phyloP scores from a whole-genome alignment of 2,329 filamentous ascomycete species.

The Penicillium sp. region DNA sequence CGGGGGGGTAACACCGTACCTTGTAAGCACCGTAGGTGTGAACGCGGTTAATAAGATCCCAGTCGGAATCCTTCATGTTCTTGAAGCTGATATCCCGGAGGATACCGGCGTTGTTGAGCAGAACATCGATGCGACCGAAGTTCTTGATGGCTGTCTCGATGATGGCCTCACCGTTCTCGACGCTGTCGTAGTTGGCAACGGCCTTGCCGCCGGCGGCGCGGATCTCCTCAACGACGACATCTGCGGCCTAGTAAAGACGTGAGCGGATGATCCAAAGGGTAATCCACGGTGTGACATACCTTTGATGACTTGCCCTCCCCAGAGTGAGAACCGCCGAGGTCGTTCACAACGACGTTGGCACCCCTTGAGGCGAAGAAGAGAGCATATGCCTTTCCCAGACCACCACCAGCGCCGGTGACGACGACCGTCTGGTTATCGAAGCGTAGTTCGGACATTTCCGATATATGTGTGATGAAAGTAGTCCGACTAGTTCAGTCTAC shows the following conservation, averaged over 20 bases:
- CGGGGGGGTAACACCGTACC: slow-evolving; percentile 40
- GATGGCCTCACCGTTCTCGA: slow-evolving; percentile 88
- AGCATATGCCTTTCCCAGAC: slow-evolving; percentile 81
- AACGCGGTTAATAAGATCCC: slow-evolving; percentile 92
- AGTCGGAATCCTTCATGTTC: slow-evolving; percentile 97
- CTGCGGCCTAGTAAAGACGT: slow-evolving; percentile 63
- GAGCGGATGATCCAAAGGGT: slow-evolving; percentile 35
- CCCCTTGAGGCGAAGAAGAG: slow-evolving; percentile 90
- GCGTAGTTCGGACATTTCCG: slow-evolving; percentile 71
- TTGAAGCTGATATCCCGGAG: slow-evolving; percentile 95
- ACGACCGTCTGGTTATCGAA: slow-evolving; percentile 91
- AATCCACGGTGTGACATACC: slow-evolving; percentile 56
- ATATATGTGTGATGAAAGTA: slow-evolving; percentile 23
- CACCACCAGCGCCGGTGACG: slow-evolving; percentile 84
- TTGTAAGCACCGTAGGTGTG: slow-evolving; percentile 96
- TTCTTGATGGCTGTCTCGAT: slow-evolving; percentile 68
- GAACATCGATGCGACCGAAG: slow-evolving; percentile 78
- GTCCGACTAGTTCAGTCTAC: slow-evolving; percentile 26
- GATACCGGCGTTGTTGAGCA: slow-evolving; percentile 98
- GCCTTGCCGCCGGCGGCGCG: slow-evolving; percentile 90
- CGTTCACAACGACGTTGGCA: slow-evolving; percentile 95
- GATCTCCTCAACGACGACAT: slow-evolving; percentile 57
- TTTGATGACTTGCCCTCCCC: slow-evolving; percentile 87
- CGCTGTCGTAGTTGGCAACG: slow-evolving; percentile 90
- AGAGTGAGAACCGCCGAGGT: slow-evolving; percentile 90